Evolutionary conservation across 2,329 filamentous ascomycete genomes (phyloP).

Genomic region (Cyphellophora attinorum): DNA sequence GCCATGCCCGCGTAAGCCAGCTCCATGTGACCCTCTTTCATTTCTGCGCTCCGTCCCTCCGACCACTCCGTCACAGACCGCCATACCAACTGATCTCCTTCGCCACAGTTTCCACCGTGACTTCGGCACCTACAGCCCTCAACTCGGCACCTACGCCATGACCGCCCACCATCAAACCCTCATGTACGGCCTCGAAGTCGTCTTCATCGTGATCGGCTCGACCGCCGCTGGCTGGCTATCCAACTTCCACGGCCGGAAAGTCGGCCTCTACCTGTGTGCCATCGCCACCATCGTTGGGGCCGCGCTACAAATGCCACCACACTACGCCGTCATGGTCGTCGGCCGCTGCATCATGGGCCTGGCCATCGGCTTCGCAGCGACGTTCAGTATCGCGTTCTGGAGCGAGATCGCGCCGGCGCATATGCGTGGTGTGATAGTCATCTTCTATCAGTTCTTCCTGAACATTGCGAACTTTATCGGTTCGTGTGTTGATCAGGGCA

Average conservation of each 20-base stretch:
- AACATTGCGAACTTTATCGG: constrained; percentile 17
- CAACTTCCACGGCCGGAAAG: too few relatives aligned
- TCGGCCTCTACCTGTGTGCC: too few relatives aligned
- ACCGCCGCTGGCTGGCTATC: too few relatives aligned
- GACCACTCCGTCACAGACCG: too few relatives aligned
- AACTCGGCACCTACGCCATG: constrained; percentile 1
- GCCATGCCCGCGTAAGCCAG: too few relatives aligned
- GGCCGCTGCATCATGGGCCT: constrained; percentile 19
- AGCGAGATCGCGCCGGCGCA: constrained; percentile 40
- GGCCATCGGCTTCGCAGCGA: constrained; percentile 36
- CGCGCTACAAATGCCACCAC: too few relatives aligned
- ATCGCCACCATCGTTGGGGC: too few relatives aligned
- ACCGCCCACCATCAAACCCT: not conserved
- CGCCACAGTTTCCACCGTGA: constrained; percentile 1
- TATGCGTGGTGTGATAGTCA: constrained; percentile 39
- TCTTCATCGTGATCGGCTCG: too few relatives aligned
- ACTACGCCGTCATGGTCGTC: too few relatives aligned
- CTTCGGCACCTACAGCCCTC: constrained; percentile 1
- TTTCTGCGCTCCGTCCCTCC: too few relatives aligned
- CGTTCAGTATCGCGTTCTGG: constrained; percentile 39
- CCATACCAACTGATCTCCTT: too few relatives aligned
- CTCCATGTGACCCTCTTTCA: too few relatives aligned
- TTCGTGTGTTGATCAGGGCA: constrained; percentile 17
- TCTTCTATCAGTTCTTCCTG: constrained; percentile 29
- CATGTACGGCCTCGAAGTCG: constrained; percentile 3